Base-by-base conservation (phyloP, 2,329 filamentous ascomycete species). In the Monilinia vaccinii-corymbosi region DNA sequence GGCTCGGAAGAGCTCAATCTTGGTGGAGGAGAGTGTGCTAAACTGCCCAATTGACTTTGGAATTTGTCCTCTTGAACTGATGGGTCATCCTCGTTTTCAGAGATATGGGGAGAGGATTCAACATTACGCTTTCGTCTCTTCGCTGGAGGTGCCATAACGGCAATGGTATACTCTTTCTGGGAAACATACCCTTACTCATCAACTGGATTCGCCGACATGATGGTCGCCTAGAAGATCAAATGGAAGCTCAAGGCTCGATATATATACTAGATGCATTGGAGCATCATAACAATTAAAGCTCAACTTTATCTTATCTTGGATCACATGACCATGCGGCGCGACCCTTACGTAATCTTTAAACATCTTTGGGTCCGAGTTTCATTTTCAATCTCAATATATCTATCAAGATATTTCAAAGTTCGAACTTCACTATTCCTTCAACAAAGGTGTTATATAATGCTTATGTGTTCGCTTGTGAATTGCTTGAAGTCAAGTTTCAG, bases 81-180 rank as follows among this genome's bases (percentile, higher is more conserved):
- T 55, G 80, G 76, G 36, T 75, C 73, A 64, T 80, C 77, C 64
- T 81, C 78, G 64, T 80, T 77, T 57, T 79, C 79, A 48, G 76
- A 76, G 63, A 78, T 75, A 42, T 57, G 60, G 18, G 64, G 61
- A 47, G 70, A 67, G 18, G 68, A 68, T 14, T 65, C 64, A 46
- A 80, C 73, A 71, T 81, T 83, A 66, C 79, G 80, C 76, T 78
- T 81, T 66, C 79, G 80, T 71, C 83, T 67, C 60, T 72, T 73
- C 45, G 68, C 63, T 60, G 71, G 70, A 60, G 71, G 70, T 61
- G 71, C 70, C 71, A 73, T 72, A 31, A 42, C 40, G 38, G 57
- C 38, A 53, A 48, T 46, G 42, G 32, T 53, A 38, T 59, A 18
- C 18, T 44, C 32, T 21, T 59, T 28, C 32, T 13, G 9, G 42